A percentile compares a stretch with the other conserved stretches of the same genome.
Evolutionary conservation across 805 yeast genomes (phyloP).

Genomic region (Zygosaccharomyces bisporus): DNA sequence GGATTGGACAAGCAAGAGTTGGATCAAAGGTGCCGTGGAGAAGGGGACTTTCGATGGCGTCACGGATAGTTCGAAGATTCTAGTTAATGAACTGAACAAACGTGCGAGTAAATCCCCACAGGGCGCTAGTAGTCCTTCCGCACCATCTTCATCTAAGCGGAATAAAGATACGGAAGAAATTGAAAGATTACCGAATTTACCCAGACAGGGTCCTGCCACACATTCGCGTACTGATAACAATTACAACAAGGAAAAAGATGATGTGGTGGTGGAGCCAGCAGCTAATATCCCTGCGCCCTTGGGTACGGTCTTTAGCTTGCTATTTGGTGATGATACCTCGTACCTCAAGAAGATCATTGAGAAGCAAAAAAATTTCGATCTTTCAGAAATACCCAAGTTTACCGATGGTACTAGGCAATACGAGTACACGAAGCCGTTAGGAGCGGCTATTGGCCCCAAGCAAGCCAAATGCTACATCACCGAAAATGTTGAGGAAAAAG

Average conservation of each 20-base stretch:
- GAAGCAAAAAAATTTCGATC: constrained; percentile 59
- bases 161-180: constrained; percentile 18
- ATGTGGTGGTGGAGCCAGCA: constrained; percentile 48
- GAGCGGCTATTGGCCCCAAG: constrained; percentile 66
- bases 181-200: constrained; percentile 25
- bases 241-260: constrained; percentile 46
- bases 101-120: constrained; percentile 23
- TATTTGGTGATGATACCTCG: constrained; percentile 59
- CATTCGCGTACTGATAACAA: constrained; percentile 46
- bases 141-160: constrained; percentile 13
- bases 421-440: constrained; percentile 55
- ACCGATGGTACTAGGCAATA: constrained; percentile 43
- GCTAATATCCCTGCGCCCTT: constrained; percentile 58
- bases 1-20: constrained; percentile 72
- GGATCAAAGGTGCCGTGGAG: constrained; percentile 76
- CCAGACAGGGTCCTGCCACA: constrained; percentile 36
- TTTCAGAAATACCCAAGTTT: constrained; percentile 49
- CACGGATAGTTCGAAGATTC: constrained; percentile 48
- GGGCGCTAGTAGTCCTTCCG: background rate
- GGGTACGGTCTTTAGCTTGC: constrained; percentile 54
- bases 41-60: constrained; percentile 73
- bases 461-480: constrained; percentile 60
- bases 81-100: constrained; percentile 46
- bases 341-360: constrained; percentile 46
- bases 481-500: constrained; percentile 50